Evolutionary conservation across 2,329 filamentous ascomycete genomes (phyloP).

Genomic region (Talaromyces funiculosus): DNA sequence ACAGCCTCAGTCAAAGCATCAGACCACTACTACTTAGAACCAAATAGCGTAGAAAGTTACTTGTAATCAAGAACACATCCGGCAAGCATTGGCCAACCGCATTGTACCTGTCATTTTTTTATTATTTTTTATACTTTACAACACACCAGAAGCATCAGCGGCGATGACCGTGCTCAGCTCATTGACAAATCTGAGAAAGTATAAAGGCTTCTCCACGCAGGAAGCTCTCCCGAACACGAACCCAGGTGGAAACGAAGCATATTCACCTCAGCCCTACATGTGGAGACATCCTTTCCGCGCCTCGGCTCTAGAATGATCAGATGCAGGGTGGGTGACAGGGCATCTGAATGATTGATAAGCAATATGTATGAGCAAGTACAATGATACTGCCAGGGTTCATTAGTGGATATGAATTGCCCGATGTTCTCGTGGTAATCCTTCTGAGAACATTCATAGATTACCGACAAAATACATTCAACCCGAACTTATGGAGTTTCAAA

Average conservation of each 20-base stretch:
- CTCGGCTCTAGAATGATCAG: not conserved
- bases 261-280: not conserved
- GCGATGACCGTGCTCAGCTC: conserved; percentile 1
- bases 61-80: not conserved
- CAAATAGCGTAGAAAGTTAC: not conserved
- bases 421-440: not conserved
- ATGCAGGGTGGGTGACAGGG: not conserved
- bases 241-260: not conserved
- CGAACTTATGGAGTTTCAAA: not conserved
- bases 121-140: not conserved
- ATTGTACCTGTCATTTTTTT: too few species aligned
- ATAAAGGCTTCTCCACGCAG: not conserved
- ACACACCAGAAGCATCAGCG: not conserved
- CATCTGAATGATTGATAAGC: not conserved
- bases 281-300: not conserved
- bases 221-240: not conserved
- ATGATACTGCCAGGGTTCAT: not conserved
- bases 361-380: not conserved
- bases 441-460: too few species aligned
- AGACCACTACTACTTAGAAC: not conserved
- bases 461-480: not conserved
- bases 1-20: not conserved
- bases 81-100: not conserved
- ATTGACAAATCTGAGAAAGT: not conserved
- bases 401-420: not conserved